phyloP scores from a whole-genome alignment of 768 basidiomycete genomes.

The Ephemerocybe angulata region DNA sequence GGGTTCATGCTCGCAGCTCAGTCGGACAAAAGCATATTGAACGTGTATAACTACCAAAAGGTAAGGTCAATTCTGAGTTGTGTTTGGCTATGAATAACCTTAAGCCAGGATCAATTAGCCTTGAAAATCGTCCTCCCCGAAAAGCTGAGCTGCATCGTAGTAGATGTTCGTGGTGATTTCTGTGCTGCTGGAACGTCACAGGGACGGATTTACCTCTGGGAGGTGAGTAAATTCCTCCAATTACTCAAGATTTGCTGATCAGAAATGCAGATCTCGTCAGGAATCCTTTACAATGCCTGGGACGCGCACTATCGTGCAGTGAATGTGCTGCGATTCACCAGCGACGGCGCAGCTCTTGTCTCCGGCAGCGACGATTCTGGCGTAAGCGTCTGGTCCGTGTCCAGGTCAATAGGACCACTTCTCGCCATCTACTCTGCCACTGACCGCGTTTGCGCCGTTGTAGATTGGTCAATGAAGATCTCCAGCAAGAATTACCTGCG shows the following conservation, averaged over 20 bases:
- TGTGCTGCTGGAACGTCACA: conserved; percentile 87
- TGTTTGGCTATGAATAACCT: conserved; percentile 3
- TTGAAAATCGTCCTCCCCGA: conserved; percentile 87
- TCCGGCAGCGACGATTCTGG: conserved; percentile 91
- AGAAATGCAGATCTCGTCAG: conserved; percentile 70
- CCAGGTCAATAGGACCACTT: conserved; percentile 57
- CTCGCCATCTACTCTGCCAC: conserved; percentile 9
- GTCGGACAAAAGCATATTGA: conserved; percentile 81
- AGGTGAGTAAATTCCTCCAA: conserved; percentile 54
- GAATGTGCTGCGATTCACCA: conserved; percentile 77
- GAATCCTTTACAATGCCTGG: conserved; percentile 87
- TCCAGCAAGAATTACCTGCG: conserved; percentile 70
- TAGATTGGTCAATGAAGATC: conserved; percentile 75
- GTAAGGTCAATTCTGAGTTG: conserved; percentile 24
- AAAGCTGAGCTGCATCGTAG: conserved; percentile 74
- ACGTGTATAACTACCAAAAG: conserved; percentile 94
- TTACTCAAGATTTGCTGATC: conserved; percentile 1
- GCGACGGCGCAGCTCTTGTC: conserved; percentile 74
- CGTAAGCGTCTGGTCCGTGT: conserved; percentile 84
- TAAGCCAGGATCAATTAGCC: conserved; percentile 78
- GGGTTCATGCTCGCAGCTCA: conserved; percentile 84
- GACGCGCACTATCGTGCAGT: conserved; percentile 95
- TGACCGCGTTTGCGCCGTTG: conserved; percentile 13
- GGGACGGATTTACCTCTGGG: conserved; percentile 94
- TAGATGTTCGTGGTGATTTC: conserved; percentile 68